Evolutionary conservation across 495 filamentous ascomycete species (phyloP).

Genomic region (Aspergillus ostianus): DNA sequence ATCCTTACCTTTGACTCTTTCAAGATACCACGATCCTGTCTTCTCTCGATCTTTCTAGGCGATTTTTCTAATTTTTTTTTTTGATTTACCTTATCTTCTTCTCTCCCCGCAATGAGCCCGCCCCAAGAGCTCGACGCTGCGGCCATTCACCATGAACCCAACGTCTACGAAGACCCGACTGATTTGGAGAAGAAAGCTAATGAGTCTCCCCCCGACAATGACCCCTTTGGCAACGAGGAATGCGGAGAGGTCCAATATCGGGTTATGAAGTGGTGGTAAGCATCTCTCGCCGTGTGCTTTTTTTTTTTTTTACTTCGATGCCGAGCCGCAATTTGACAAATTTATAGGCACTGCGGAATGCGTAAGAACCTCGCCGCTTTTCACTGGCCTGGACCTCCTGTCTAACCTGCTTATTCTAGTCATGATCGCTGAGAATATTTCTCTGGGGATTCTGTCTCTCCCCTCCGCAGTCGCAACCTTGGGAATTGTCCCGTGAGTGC

Average conservation of each 20-base stretch:
- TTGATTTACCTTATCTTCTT: too few species aligned
- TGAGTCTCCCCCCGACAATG: not conserved
- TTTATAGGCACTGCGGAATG: slow-evolving; percentile 43
- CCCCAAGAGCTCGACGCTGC: not conserved
- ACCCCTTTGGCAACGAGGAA: slow-evolving; percentile 19
- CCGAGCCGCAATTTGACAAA: not conserved
- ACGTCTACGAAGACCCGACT: not conserved
- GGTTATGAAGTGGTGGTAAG: slow-evolving; percentile 43
- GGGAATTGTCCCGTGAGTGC: slow-evolving; percentile 54
- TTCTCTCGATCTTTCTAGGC: not conserved
- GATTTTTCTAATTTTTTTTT: not conserved
- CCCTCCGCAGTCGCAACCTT: slow-evolving; percentile 61
- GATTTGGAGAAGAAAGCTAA: not conserved
- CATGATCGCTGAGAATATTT: slow-evolving; percentile 72
- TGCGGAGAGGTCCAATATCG: slow-evolving; percentile 42
- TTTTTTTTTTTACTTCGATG: not conserved
- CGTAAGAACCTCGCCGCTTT: not conserved
- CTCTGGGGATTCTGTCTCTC: slow-evolving; percentile 64
- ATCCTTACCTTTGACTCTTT: not conserved
- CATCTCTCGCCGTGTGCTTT: not conserved
- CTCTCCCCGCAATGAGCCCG: not conserved
- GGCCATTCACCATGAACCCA: not conserved
- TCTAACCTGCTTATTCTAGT: slow-evolving; percentile 19
- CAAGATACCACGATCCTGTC: not conserved
- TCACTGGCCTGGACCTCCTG: not conserved